Percentiles rank a stretch among this genome's conserved stretches.
Conservation (phyloP, 2,329 filamentous ascomycete genomes). For the Nothomitra cinnamomea region DNA sequence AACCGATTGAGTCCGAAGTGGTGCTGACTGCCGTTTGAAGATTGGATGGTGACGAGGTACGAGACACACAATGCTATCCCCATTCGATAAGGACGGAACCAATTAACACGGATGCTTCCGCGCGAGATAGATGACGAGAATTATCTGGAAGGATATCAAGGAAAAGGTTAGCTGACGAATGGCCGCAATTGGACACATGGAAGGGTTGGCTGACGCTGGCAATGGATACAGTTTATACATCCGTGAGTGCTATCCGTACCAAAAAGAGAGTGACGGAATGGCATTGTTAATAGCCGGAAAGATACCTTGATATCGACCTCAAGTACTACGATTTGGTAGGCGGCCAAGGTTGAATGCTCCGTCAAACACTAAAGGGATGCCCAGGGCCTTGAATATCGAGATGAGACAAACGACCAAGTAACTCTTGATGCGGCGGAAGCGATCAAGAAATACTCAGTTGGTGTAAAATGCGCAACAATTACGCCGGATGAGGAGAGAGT, state of each 20-base stretch:
- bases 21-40: not conserved
- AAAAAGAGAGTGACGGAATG: not conserved
- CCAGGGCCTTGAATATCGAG: conserved; percentile 74
- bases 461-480: conserved; percentile 98
- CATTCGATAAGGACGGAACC: not conserved
- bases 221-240: conserved; percentile 53
- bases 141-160: conserved; percentile 99
- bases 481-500: conserved; percentile 94
- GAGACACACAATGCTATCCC: not conserved
- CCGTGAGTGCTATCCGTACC: conserved; percentile 32
- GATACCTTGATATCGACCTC: conserved; percentile 87
- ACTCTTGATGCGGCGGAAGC: conserved; percentile 89
- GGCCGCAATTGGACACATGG: not conserved
- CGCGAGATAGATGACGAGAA: conserved; percentile 65
- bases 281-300: conserved; percentile 12
- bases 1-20: not conserved
- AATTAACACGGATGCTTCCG: not conserved
- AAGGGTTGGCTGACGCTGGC: not conserved
- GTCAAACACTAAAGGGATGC: conserved; percentile 14
- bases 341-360: not conserved
- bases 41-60: conserved; percentile 62
- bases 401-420: conserved; percentile 91
- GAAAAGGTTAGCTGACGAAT: conserved; percentile 45
- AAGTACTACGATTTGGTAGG: conserved; percentile 82
- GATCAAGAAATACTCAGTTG: conserved; percentile 97